Conservation (phyloP, 2,329 filamentous ascomycete species). For the Saccharata proteae region DNA sequence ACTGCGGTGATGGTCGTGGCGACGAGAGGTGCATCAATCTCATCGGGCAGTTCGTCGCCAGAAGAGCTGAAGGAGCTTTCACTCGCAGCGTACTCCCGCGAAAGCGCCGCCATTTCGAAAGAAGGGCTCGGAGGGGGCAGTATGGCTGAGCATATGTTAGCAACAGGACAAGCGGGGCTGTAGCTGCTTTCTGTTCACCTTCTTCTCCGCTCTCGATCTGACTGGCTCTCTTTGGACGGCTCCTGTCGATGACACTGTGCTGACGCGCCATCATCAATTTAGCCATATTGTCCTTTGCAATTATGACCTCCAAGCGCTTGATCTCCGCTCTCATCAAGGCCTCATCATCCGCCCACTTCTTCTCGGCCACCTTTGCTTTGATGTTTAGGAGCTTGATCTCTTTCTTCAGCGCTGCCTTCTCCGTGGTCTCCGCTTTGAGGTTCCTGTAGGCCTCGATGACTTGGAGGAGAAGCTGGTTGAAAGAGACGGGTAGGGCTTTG, state of each 20-base stretch:
- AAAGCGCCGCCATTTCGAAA: background rate
- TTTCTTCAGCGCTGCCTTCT: slow-evolving; percentile 1
- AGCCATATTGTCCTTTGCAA: slow-evolving; percentile 28
- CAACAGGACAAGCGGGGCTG: background rate
- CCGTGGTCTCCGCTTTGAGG: slow-evolving; percentile 1
- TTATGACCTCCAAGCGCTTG: slow-evolving; percentile 27
- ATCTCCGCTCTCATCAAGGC: slow-evolving; percentile 8
- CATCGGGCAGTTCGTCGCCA: background rate
- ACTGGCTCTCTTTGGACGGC: slow-evolving; percentile 15
- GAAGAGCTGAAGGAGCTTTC: background rate
- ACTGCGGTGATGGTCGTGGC: no score
- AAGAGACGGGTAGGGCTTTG: no score
- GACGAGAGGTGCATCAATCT: background rate
- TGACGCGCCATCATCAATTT: slow-evolving; percentile 30
- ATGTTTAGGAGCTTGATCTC: slow-evolving; percentile 22
- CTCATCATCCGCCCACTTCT: slow-evolving; percentile 8
- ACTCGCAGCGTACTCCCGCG: background rate
- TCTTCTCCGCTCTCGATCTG: slow-evolving; percentile 8
- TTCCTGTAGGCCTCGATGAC: slow-evolving; percentile 5
- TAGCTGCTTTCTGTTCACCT: background rate
- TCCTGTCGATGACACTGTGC: slow-evolving; percentile 25
- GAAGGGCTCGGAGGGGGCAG: background rate
- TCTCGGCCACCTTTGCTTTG: slow-evolving; percentile 11
- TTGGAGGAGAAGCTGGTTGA: slow-evolving; percentile 3
- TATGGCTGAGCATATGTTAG: background rate